Base-by-base conservation (phyloP, 441 rosid species). In the Hura crepitans region DNA sequence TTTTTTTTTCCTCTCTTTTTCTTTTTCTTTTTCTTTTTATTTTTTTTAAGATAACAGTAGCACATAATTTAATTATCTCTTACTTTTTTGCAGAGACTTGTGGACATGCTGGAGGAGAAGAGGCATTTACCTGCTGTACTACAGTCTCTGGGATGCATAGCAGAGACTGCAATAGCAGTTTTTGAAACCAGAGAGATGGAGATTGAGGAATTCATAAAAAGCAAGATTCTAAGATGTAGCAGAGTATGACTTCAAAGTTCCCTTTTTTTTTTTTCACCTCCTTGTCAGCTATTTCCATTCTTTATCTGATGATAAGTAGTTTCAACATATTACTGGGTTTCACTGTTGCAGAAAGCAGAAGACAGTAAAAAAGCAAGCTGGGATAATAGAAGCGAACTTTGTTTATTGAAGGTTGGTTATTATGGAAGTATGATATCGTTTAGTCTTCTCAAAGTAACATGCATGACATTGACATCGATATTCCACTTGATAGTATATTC, bases 131-230 rank as follows among this genome's bases (percentile, higher is more conserved):
- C 98, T 30, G 93, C 99, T 66, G 93, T 96, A 42, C 88, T 96
- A 51, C 99, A 96, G 69, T 90, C 97, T 70, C 83, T 96, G 70
- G 99, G 99, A 74, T 96, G 99, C 78, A 96, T 96, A 72, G 97
- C 99, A 35, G 92, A 93, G 85, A 89, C 92, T 74, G 99, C 99
- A 4, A 89, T 90, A 93, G 89, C 99, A 3, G 97, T 96, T 78
- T 96, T 91, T 75, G 99, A 96, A 81, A 96, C 99, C 67, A 89
- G 98, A 80, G 98, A 91, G 82, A 83, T 76, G 35, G 98, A 96
- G 81, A 84, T 93, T 74, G 88, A 82, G 70, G 96, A 91, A 66
- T 93, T 87, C 74, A 85, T 96, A 71, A 82, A 72, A 80, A 85
- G 74, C 92, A 85, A 91, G 73, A 96, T 96, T 80, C 86, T 96